Conservation (phyloP, 2,329 filamentous ascomycete genomes). For the Microcyclosporella mali region DNA sequence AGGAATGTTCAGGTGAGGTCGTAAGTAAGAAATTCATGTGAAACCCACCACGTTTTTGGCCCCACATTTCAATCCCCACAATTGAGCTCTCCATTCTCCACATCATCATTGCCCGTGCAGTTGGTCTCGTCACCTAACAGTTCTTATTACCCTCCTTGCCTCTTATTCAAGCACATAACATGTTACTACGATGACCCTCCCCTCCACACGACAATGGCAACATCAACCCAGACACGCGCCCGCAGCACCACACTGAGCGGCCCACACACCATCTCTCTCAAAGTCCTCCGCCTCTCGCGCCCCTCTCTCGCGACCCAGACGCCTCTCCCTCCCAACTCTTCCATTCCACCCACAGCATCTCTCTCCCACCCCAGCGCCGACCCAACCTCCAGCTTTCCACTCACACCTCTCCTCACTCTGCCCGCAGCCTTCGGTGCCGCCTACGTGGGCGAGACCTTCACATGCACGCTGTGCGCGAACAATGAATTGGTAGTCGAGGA, state of each 20-base stretch:
- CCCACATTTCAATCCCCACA: no score
- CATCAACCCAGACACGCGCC: conserved; percentile 30
- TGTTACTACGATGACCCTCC: no score
- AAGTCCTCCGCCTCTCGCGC: conserved; percentile 76
- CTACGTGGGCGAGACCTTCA: conserved; percentile 92
- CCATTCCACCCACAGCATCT: conserved; percentile 56
- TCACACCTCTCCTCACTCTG: conserved; percentile 65
- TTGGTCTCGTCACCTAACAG: no score
- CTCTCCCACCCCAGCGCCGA: conserved; percentile 61
- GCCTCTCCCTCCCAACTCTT: conserved; percentile 50
- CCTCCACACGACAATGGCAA: conserved; percentile 13
- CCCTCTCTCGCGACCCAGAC: conserved; percentile 70
- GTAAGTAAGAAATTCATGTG: no score
- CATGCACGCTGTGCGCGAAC: conserved; percentile 92
- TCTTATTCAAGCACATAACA: no score
- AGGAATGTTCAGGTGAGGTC: no score
- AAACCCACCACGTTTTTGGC: no score
- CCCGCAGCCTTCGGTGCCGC: conserved; percentile 88
- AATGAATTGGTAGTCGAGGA: conserved; percentile 57
- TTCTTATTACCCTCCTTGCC: no score
- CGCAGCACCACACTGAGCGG: conserved; percentile 33
- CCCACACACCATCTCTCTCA: conserved; percentile 78
- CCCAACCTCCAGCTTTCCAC: conserved; percentile 47
- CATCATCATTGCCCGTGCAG: no score
- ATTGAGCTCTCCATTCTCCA: no score